Evolutionary conservation across 768 basidiomycete genomes (phyloP).

Genomic region (Leucosporidium yakuticum): DNA sequence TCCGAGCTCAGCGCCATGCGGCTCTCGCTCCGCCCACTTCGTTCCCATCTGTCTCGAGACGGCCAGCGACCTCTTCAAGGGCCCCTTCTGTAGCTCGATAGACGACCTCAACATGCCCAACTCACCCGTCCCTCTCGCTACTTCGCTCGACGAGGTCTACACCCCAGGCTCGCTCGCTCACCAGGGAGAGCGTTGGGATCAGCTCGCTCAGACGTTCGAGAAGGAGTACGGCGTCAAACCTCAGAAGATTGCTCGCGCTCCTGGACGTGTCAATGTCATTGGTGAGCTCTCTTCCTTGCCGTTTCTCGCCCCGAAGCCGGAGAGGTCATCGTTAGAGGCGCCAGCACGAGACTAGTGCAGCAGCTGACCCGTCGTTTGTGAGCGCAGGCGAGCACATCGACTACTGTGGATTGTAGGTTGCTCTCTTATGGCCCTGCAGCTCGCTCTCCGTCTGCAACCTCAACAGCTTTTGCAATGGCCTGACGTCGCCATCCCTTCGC

Average conservation of each 20-base stretch:
- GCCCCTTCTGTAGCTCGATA: background rate
- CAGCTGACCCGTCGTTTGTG: background rate
- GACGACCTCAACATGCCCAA: constrained; percentile 1
- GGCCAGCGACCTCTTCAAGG: background rate
- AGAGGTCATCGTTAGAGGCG: background rate
- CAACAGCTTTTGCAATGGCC: background rate
- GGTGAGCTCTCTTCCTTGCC: constrained; percentile 3
- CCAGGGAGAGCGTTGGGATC: constrained; percentile 25
- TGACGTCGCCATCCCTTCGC: background rate
- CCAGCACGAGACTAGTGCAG: background rate
- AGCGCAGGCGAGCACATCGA: constrained; percentile 29
- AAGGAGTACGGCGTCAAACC: constrained; percentile 17
- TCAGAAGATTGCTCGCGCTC: constrained; percentile 21
- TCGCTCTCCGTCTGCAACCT: background rate
- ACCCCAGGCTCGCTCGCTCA: constrained; percentile 21
- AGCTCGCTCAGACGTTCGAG: constrained; percentile 21
- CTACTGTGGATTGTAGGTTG: constrained; percentile 31
- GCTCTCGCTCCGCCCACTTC: background rate
- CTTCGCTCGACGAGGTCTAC: constrained; percentile 24
- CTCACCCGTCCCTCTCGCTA: constrained; percentile 7
- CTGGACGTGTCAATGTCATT: constrained; percentile 34
- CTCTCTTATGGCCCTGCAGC: too few species aligned
- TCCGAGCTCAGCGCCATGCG: background rate
- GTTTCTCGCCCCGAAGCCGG: background rate
- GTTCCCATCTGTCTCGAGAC: background rate